Conservation (phyloP, 495 filamentous ascomycete genomes). For the Neurospora tetraspora region DNA sequence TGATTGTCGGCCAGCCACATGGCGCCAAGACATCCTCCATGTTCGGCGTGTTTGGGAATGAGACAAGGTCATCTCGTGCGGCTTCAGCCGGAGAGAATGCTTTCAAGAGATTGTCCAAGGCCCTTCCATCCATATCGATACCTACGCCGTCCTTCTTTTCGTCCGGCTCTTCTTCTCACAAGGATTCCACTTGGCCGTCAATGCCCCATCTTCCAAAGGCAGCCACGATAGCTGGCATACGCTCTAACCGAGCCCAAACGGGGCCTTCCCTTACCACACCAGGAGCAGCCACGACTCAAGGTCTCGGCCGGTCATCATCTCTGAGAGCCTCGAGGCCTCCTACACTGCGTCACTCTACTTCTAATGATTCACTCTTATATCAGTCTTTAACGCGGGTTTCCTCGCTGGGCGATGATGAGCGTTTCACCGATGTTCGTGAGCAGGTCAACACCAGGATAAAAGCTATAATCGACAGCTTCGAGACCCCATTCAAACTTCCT, state of each 20-base stretch:
- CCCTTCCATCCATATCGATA: constrained; percentile 45
- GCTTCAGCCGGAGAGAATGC: constrained; percentile 34
- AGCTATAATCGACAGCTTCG: constrained; percentile 82
- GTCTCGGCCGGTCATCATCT: neutral
- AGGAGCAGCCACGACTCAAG: neutral
- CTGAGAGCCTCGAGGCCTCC: constrained; percentile 12
- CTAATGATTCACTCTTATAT: constrained; percentile 65
- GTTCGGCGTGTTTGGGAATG: constrained; percentile 24
- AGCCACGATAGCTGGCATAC: neutral
- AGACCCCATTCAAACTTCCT: constrained; percentile 61
- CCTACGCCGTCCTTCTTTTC: constrained; percentile 40
- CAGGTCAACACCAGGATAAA: constrained; percentile 82
- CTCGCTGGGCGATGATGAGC: constrained; percentile 77
- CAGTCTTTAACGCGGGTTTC: constrained; percentile 62
- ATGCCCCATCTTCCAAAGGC: neutral
- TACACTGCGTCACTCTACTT: constrained; percentile 51
- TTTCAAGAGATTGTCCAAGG: constrained; percentile 36
- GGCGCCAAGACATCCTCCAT: constrained; percentile 24
- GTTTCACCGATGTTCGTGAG: constrained; percentile 67
- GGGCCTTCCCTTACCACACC: neutral
- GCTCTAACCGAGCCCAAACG: neutral
- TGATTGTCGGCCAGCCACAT: constrained; percentile 25
- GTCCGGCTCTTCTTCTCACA: constrained; percentile 20
- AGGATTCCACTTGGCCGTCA: constrained; percentile 6
- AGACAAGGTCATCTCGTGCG: constrained; percentile 25